A percentile compares a stretch with the other conserved stretches of the same genome.
Evolutionary conservation across 2,329 filamentous ascomycete species (phyloP).

Genomic region (Hypoxylon sp.): DNA sequence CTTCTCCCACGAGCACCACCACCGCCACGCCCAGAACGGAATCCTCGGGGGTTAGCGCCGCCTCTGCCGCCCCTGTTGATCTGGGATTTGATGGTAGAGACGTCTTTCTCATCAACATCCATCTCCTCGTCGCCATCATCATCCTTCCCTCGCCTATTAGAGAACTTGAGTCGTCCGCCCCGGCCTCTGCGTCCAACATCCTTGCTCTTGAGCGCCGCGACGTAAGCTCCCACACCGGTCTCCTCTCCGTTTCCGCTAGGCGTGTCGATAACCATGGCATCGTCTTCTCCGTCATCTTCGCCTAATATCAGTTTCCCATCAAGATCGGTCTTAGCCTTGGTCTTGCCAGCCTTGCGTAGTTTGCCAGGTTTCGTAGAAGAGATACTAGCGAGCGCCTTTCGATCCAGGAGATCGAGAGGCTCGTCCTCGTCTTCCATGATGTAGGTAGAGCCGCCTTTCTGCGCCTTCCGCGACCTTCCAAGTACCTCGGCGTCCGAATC

Average conservation of each 20-base stretch:
- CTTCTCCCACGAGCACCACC: constrained; percentile 51
- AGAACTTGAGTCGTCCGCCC: constrained; percentile 79
- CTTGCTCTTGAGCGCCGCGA: constrained; percentile 77
- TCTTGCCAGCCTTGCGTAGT: constrained; percentile 67
- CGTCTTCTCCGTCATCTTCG: constrained; percentile 67
- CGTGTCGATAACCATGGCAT: constrained; percentile 76
- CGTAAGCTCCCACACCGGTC: constrained; percentile 77
- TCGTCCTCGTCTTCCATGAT: constrained; percentile 96
- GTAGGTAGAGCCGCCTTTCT: constrained; percentile 80
- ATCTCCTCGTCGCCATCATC: constrained; percentile 68
- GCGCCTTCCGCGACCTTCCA: constrained; percentile 60
- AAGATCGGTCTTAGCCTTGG: constrained; percentile 77
- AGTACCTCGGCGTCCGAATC: constrained; percentile 73
- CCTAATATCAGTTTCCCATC: constrained; percentile 88
- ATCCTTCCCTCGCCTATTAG: constrained; percentile 70
- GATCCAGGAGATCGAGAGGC: constrained; percentile 92
- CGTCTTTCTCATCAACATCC: constrained; percentile 66
- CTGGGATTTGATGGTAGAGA: constrained; percentile 67
- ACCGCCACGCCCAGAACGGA: constrained; percentile 37
- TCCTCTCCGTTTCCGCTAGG: constrained; percentile 58
- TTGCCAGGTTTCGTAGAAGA: constrained; percentile 88
- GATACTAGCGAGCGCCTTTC: constrained; percentile 90
- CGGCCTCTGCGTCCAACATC: constrained; percentile 76
- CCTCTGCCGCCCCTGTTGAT: constrained; percentile 55
- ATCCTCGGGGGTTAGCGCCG: constrained; percentile 47